Conservation (phyloP, 164 flowering plant genomes). For the Nymphaea colorata region DNA sequence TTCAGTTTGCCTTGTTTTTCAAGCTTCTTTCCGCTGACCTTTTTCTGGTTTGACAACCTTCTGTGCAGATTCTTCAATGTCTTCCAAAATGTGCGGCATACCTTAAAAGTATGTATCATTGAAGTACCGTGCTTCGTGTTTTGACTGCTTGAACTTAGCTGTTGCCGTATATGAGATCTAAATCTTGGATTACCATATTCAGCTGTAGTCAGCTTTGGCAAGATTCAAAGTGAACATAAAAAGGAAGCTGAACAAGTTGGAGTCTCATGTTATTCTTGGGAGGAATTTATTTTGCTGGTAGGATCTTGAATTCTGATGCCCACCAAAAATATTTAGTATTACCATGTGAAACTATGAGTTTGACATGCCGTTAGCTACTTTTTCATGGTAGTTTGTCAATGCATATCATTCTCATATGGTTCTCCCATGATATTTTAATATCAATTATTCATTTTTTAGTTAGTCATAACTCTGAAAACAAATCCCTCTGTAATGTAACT, state of each 20-base stretch:
- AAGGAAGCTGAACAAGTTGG: conserved; percentile 65
- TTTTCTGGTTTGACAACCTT: neutral
- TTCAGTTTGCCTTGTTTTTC: neutral
- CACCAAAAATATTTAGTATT: no score
- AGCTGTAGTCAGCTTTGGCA: conserved; percentile 91
- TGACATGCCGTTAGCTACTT: no score
- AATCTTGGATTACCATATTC: conserved; percentile 9
- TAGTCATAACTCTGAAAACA: no score
- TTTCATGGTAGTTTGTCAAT: no score
- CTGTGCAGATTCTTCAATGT: conserved; percentile 64
- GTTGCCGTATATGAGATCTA: neutral
- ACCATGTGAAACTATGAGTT: no score
- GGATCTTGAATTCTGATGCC: conserved; percentile 4
- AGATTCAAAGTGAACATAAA: conserved; percentile 41
- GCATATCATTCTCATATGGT: no score
- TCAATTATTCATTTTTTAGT: no score
- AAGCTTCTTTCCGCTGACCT: neutral
- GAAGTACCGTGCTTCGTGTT: neutral
- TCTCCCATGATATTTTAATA: no score
- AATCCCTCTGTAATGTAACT: no score
- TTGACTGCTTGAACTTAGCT: neutral
- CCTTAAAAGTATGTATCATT: conserved; percentile 53
- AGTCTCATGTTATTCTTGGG: conserved; percentile 79
- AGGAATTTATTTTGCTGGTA: conserved; percentile 60
- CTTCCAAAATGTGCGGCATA: conserved; percentile 43